A percentile compares a stretch with the other conserved stretches of the same genome.
These are phyloP conservation scores for Entelexis paramagnoliae DNA, from an alignment of 1,139 yeast genomes.

Conservation along the genomic window DNA sequence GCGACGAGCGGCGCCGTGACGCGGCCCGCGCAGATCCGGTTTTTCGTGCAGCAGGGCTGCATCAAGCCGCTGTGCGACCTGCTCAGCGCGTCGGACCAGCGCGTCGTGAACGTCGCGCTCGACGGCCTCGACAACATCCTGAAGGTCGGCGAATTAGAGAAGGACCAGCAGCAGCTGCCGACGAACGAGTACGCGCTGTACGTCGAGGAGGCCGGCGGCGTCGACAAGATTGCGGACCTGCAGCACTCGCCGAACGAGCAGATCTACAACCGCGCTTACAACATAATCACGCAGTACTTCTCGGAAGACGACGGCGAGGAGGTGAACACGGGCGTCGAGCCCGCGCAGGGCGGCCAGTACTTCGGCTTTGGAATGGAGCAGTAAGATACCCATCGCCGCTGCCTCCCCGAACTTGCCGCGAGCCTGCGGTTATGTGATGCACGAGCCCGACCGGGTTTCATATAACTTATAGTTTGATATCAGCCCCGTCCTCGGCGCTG, in stretches of 20 bases:
- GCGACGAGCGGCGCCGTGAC: conserved; percentile 93
- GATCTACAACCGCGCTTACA: conserved; percentile 83
- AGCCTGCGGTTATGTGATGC: no score
- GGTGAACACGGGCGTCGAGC: conserved; percentile 66
- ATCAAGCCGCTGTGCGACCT: conserved; percentile 95
- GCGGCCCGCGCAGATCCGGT: conserved; percentile 87
- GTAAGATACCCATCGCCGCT: conserved; percentile 1
- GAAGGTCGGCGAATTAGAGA: conserved; percentile 88
- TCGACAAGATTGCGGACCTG: conserved; percentile 90
- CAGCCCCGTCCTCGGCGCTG: background rate
- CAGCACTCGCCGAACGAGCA: conserved; percentile 87
- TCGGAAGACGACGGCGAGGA: conserved; percentile 58
- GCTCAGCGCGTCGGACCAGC: conserved; percentile 75
- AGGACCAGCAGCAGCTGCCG: conserved; percentile 57
- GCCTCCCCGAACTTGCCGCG: no score
- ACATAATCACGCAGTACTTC: conserved; percentile 83
- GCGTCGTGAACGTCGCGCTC: conserved; percentile 86
- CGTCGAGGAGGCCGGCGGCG: conserved; percentile 97
- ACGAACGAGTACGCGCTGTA: conserved; percentile 79
- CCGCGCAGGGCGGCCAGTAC: conserved; percentile 66
- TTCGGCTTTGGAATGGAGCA: conserved; percentile 59
- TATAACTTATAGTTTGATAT: background rate
- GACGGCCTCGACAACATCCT: conserved; percentile 91
- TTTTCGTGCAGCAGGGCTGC: conserved; percentile 89
- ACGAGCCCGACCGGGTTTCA: no score